Conservation (phyloP, 345 rosid species). For the Reutealis trisperma region DNA sequence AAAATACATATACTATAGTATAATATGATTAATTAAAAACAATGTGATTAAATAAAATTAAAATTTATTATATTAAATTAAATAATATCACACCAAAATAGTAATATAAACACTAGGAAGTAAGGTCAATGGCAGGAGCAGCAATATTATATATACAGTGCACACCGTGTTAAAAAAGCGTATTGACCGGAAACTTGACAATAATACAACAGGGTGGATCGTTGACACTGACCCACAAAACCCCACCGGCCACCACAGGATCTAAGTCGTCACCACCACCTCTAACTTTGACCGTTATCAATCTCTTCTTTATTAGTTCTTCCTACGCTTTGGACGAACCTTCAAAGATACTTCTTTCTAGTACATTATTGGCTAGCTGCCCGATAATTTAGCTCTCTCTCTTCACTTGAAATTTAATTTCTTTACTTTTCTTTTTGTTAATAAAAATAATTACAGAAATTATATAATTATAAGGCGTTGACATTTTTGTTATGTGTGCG, state of each 20-base stretch:
- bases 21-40: too few relatives aligned
- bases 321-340: conserved; percentile 41
- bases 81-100: too few relatives aligned
- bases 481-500: conserved; percentile 50
- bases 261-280: conserved; percentile 19
- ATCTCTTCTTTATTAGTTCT: conserved; percentile 13
- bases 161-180: conserved; percentile 39
- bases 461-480: conserved; percentile 51
- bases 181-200: conserved; percentile 44
- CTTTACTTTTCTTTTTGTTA: neutral
- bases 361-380: neutral
- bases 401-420: conserved; percentile 35
- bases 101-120: neutral
- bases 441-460: conserved; percentile 21
- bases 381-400: conserved; percentile 48
- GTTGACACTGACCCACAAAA: conserved; percentile 15
- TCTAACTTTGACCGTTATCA: conserved; percentile 28
- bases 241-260: conserved; percentile 24
- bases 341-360: conserved; percentile 44
- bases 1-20: too few relatives aligned
- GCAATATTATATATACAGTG: neutral
- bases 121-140: conserved; percentile 25
- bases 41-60: too few relatives aligned
- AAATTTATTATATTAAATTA: too few relatives aligned
- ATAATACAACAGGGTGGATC: conserved; percentile 9